These are phyloP conservation scores for Chimonanthus salicifolius DNA, from an alignment of 164 flowering plant species.

Conservation along the genomic window DNA sequence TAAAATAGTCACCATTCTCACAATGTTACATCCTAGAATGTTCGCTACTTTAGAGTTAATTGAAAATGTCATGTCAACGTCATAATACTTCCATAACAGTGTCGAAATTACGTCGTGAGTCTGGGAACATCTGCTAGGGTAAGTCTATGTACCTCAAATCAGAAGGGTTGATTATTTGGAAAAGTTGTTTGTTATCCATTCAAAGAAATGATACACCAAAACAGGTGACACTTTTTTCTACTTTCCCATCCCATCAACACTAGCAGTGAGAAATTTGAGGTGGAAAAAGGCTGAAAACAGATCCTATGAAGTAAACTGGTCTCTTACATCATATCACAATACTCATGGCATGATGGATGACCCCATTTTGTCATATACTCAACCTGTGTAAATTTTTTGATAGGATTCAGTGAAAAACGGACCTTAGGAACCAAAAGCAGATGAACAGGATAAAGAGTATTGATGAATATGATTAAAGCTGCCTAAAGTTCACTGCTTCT, in stretches of 20 bases:
- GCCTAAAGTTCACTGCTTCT: too few species aligned
- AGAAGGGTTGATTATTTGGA: background rate
- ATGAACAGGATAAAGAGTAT: too few species aligned
- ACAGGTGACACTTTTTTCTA: background rate
- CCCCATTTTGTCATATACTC: too few species aligned
- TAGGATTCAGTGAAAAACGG: too few species aligned
- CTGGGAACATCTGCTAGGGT: background rate
- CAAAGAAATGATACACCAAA: background rate
- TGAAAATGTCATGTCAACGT: background rate
- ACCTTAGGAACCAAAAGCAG: too few species aligned
- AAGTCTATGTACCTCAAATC: background rate
- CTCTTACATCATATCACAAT: too few species aligned
- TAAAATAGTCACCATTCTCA: background rate
- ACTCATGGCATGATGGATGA: too few species aligned
- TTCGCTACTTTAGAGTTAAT: background rate
- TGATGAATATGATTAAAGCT: too few species aligned
- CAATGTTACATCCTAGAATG: background rate
- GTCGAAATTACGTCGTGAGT: background rate
- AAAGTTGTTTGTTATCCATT: background rate
- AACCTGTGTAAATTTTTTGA: too few species aligned
- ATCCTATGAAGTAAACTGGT: too few species aligned
- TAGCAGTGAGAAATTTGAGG: background rate
- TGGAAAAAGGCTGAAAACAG: background rate
- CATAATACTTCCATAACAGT: too few species aligned
- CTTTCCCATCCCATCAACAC: background rate